Base-by-base conservation (phyloP, 306 rosid species). In the Vachellia collinsii region DNA sequence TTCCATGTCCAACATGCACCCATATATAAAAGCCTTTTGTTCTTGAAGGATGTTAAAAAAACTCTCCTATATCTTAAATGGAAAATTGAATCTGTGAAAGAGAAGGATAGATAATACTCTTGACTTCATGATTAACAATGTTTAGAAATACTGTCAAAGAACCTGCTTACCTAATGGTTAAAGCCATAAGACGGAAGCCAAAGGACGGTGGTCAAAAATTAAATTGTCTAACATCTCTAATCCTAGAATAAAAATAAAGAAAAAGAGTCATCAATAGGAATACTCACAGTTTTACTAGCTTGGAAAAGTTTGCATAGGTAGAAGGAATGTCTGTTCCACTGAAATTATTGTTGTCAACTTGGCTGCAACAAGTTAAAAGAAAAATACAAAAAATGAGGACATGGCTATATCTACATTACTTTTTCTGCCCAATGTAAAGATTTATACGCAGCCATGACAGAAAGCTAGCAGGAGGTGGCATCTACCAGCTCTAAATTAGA, bases 311-410 rank as follows among this genome's bases (percentile, higher is more conserved):
- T 68, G 59, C 75, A 80, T 82, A 88, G 51, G 78, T 69, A 39
- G 85, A 83, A 54, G 91, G 91, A 80, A 88, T 85, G 75, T 56
- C 83, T 17, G 54, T n/a, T 79, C 85, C 85, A 3, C 83, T 43
- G 78, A 88, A 88, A 75, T 88, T 83, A 46, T 88, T 88, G 84
- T 83, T 85, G 70, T 88, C 91, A 22, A 88, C 82, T 75, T 88
- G 91, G n/a, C 91, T 88, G 88, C 72, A 83, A 74, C 37, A 38
- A n/a, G 39, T 0, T 76, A 80, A 42, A 77, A 50, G 58, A 43
- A 29, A 23, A 78, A 75, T 67, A 68, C 20, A 25, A 53, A 51
- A 69, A 36, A 65, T 65, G 75, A 64, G 11, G 29, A 67, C 25
- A 50, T 56, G 58, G 71, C 37, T 20, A n/a, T 48, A 59, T 19